These are phyloP conservation scores for Fusarium clavum DNA, from an alignment of 2,329 filamentous ascomycete genomes.

Conservation along the genomic window DNA sequence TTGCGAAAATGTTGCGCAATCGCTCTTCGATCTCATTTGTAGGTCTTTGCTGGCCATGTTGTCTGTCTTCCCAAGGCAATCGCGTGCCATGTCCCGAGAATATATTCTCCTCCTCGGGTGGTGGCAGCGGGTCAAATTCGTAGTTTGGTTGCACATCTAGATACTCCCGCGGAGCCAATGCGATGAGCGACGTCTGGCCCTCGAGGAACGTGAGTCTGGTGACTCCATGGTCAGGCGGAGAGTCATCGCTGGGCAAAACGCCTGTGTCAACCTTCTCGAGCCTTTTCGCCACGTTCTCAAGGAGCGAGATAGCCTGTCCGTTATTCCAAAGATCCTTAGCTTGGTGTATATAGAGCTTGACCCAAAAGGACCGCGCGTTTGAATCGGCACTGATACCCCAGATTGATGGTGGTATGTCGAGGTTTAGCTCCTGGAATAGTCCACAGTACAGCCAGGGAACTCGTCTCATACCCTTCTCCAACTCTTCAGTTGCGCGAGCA, in stretches of 20 bases:
- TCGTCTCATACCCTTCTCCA: conserved; percentile 75
- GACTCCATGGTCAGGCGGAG: conserved; percentile 60
- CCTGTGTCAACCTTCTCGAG: conserved; percentile 58
- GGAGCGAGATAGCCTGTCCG: conserved; percentile 73
- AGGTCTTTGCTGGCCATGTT: not conserved
- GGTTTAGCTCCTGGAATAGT: conserved; percentile 82
- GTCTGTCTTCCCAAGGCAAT: conserved; percentile 26
- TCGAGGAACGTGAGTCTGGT: conserved; percentile 84
- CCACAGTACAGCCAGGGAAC: conserved; percentile 88
- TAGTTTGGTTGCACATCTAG: conserved; percentile 75
- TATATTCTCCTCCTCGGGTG: conserved; percentile 64
- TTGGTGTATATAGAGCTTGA: conserved; percentile 79
- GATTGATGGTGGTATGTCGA: conserved; percentile 81
- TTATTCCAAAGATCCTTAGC: conserved; percentile 90
- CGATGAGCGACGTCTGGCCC: conserved; percentile 77
- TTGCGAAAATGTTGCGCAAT: conserved; percentile 47
- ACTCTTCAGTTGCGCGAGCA: conserved; percentile 71
- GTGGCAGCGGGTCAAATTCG: conserved; percentile 86
- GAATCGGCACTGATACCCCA: conserved; percentile 81
- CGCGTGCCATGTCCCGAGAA: conserved; percentile 42
- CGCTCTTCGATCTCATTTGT: conserved; percentile 44
- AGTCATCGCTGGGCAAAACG: conserved; percentile 55
- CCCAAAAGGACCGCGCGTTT: conserved; percentile 73
- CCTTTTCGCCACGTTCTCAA: conserved; percentile 75
- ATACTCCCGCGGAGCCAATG: conserved; percentile 73